These are phyloP conservation scores for Ettlia oleoabundans DNA, from an alignment of 139 green algal species.

Conservation along the genomic window DNA sequence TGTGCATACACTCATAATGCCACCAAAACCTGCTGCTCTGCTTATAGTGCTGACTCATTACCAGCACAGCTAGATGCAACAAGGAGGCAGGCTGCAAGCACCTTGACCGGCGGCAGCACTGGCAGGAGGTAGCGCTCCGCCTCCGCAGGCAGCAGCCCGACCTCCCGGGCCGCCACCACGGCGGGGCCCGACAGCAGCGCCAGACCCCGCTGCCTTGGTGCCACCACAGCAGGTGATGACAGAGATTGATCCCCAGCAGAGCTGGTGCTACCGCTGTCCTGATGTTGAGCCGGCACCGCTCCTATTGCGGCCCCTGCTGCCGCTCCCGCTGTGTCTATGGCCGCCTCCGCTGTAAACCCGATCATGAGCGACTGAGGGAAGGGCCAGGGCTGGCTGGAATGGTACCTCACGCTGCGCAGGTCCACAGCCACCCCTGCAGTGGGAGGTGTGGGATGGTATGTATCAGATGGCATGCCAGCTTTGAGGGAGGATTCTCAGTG, in stretches of 20 bases:
- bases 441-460: too few species aligned
- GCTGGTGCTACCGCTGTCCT: neutral
- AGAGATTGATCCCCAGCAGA: too few species aligned
- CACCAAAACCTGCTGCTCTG: too few species aligned
- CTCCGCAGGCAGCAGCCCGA: slow-evolving; percentile 38
- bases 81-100: neutral
- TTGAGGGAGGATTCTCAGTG: too few species aligned
- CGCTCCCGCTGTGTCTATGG: slow-evolving; percentile 1
- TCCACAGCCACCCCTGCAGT: slow-evolving; percentile 50
- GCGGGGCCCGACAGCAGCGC: slow-evolving; percentile 1
- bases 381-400: slow-evolving; percentile 86
- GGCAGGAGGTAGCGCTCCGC: slow-evolving; percentile 13
- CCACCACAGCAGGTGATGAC: too few species aligned
- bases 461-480: too few species aligned
- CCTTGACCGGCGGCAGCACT: slow-evolving; percentile 25
- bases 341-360: slow-evolving; percentile 58
- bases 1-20: too few species aligned
- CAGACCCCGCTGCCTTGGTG: neutral
- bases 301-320: slow-evolving; percentile 8
- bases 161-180: slow-evolving; percentile 40
- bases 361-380: slow-evolving; percentile 90
- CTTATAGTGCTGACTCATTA: too few species aligned
- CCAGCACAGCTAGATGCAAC: neutral
- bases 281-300: neutral
- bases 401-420: slow-evolving; percentile 61